These are phyloP conservation scores for Plasmodium chabaudi DNA, from an alignment of 169 alveolate species.

Conservation along the genomic window DNA sequence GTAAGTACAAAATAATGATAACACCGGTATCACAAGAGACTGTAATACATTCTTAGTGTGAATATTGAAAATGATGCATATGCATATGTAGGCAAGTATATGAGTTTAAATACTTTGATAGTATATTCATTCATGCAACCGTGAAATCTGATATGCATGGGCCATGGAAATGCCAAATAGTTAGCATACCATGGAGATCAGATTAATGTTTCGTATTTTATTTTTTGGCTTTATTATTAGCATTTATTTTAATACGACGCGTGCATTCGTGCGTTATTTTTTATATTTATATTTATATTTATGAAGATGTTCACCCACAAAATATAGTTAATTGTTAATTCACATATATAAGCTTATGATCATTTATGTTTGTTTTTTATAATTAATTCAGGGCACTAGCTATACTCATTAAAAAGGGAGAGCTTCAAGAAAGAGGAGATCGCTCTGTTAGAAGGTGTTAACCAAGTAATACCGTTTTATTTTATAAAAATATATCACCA, in stretches of 20 bases:
- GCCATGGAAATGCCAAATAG: neutral
- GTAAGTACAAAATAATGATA: slow-evolving; percentile 53
- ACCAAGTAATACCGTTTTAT: slow-evolving; percentile 6
- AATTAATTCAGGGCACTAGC: slow-evolving; percentile 84
- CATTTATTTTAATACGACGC: neutral
- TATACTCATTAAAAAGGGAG: slow-evolving; percentile 85
- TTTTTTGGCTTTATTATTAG: no score
- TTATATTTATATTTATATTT: neutral
- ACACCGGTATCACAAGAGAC: neutral
- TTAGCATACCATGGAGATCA: no score
- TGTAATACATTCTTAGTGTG: neutral
- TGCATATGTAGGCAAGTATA: neutral
- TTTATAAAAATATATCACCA: neutral
- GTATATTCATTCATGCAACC: neutral
- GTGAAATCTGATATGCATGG: neutral
- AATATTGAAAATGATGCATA: neutral
- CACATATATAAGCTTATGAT: slow-evolving; percentile 1
- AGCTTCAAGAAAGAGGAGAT: slow-evolving; percentile 90
- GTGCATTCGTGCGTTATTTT: neutral
- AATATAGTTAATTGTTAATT: neutral
- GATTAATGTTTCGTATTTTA: no score
- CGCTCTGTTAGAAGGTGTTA: slow-evolving; percentile 86
- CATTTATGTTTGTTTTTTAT: neutral
- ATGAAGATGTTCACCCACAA: neutral
- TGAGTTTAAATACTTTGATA: no score